Evolutionary conservation across 2,329 filamentous ascomycete species (phyloP), one percentile per base, ranked within the genome.

Genomic region (Lecanicillium sp.): DNA sequence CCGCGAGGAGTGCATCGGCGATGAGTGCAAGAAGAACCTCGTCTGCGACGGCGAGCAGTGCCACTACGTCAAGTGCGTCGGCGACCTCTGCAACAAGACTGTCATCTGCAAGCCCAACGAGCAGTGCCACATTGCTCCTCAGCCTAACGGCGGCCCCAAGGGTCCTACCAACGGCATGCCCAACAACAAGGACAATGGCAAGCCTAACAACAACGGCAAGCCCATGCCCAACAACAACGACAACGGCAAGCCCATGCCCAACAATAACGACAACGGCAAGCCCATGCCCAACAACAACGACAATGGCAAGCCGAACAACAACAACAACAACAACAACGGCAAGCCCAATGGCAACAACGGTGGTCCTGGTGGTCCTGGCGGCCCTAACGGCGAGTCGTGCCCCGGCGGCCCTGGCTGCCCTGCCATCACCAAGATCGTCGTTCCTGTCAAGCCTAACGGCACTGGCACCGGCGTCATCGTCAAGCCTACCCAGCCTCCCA

Each of bases 11-110:
- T 54, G 54, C 50, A 41, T 46, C 34, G 46, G 47, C 25, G 46
- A 57, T 4, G 49, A 54, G 37, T 59, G 56, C 49, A 44, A 48
- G 37, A 56, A 57, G 50, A 57, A 61, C 44, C 47, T 53, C 29
- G 47, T 56, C 49, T 63, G 60, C 52, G 46, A 50, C 20, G 50
- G 50, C 31, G 39, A 54, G 9, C 43, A 56, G 17, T 61, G 52
- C 51, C 46, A 49, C 45, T 50, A 55, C 42, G 52, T 54, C 43
- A 40, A 42, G 15, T 61, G 58, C 49, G 34, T 45, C 5, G 50
- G 52, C 44, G 44, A 48, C 14, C 43, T 56, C 22, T 62, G 60
- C 58, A 41, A 51, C 49, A 36, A 46, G 20, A 51, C 54, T 46
- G 36, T 55, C 9, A 44, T 47, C 33, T 58, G 51, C 45, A 15